Evolutionary conservation across 345 rosid species (phyloP).

Genomic region (Combretum micranthum): DNA sequence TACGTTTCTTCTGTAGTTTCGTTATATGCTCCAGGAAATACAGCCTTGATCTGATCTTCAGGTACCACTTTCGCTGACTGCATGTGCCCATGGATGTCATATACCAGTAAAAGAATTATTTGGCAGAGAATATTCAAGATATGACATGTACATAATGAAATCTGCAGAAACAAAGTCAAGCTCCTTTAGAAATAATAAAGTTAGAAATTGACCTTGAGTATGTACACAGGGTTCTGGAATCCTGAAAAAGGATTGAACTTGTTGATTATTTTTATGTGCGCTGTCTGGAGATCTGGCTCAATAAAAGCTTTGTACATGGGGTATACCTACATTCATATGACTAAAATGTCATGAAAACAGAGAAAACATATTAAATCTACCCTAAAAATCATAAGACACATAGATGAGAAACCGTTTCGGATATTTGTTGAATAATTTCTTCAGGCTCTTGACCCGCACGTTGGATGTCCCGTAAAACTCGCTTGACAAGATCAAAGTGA

Average conservation of each 20-base stretch:
- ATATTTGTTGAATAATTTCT: conserved; percentile 94
- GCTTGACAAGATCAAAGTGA: conserved; percentile 94
- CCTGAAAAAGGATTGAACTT: conserved; percentile 97
- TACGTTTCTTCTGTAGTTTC: conserved; percentile 91
- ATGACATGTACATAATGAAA: too few relatives aligned
- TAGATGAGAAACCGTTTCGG: conserved; percentile 70
- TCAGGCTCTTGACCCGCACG: conserved; percentile 98
- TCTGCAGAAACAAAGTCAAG: too few relatives aligned
- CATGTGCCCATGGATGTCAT: conserved; percentile 21
- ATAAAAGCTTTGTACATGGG: conserved; percentile 99
- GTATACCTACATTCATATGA: conserved; percentile 50
- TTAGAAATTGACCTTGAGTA: conserved; percentile 55
- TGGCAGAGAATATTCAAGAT: not conserved
- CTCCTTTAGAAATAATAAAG: not conserved
- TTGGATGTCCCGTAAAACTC: conserved; percentile 91
- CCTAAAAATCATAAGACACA: conserved; percentile 5
- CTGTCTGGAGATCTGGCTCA: conserved; percentile 95
- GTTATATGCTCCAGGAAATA: conserved; percentile 40
- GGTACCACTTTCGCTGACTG: conserved; percentile 73
- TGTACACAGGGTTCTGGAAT: conserved; percentile 90
- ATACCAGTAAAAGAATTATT: conserved; percentile 1
- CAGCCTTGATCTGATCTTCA: conserved; percentile 71
- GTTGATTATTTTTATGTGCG: conserved; percentile 86
- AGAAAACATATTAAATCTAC: conserved; percentile 6
- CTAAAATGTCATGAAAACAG: conserved; percentile 2